phyloP scores from a whole-genome alignment of 2,329 filamentous ascomycete species.

The Neonectria hederae region DNA sequence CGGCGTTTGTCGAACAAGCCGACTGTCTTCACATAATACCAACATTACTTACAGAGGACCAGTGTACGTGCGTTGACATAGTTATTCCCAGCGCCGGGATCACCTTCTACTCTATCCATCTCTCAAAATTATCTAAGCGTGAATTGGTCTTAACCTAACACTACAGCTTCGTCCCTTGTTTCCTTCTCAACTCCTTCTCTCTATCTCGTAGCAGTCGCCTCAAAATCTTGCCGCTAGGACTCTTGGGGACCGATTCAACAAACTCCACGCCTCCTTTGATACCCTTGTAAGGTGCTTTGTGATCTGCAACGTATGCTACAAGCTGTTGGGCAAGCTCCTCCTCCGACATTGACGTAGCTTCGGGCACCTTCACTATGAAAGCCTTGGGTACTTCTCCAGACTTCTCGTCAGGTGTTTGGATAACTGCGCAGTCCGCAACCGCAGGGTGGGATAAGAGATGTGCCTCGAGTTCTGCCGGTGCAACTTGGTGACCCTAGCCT shows the following conservation, averaged over 20 bases:
- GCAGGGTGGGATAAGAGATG: slow-evolving; percentile 75
- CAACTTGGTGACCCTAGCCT: slow-evolving; percentile 75
- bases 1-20: not conserved
- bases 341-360: slow-evolving; percentile 61
- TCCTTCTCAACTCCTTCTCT: slow-evolving; percentile 59
- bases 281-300: slow-evolving; percentile 75
- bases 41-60: not conserved
- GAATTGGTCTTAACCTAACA: not conserved
- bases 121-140: not conserved
- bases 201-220: slow-evolving; percentile 75
- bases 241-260: slow-evolving; percentile 75
- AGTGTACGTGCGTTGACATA: slow-evolving; percentile 52
- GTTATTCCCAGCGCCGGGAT: slow-evolving; percentile 61
- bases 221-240: slow-evolving; percentile 77
- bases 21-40: not conserved
- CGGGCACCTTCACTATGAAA: slow-evolving; percentile 63
- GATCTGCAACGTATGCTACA: slow-evolving; percentile 67
- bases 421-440: slow-evolving; percentile 79
- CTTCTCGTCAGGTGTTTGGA: slow-evolving; percentile 69
- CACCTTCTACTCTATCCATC: not conserved
- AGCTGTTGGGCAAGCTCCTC: slow-evolving; percentile 61
- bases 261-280: slow-evolving; percentile 71
- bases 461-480: slow-evolving; percentile 80
- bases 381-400: slow-evolving; percentile 72
- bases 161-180: not conserved